Base-by-base conservation (phyloP, 148 eudicot genomes). In the Selenicereus undatus region DNA sequence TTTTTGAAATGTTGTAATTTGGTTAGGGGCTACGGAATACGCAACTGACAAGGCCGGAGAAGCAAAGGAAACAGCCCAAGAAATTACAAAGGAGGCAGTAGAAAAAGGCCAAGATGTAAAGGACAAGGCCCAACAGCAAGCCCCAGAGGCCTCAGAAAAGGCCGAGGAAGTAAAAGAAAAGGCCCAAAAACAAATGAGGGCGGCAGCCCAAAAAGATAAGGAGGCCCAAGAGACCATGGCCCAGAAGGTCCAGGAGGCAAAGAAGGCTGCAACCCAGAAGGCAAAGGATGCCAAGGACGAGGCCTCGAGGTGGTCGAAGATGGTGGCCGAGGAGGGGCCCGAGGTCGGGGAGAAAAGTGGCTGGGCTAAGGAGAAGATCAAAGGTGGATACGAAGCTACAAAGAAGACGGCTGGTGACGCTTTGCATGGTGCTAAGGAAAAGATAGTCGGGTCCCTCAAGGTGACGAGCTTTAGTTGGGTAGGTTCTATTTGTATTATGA, bases 331-430 rank as follows among this genome's bases (percentile, higher is more conserved):
- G 52, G 13, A 48, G 52, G 52, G 14, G 52, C 14, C 52, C 13
- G 52, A 12, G 14, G 52, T 12, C 52, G 52, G 52, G 52, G 52
- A 48, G 52, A 48, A 48, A 48, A 48, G 13, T 11, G 8, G 52
- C 8, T 48, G 52, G 52, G 52, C 52, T 11, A 48, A 48, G 52
- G 52, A 48, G 52, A 48, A 48, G 52, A 48, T 48, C 52, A 48
- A 48, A 14, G 52, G 8, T 10, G 52, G 52, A 71, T 83, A 52
- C 4, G 79, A 79, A 54, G 85, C 82, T 8, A 79, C 52, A 0
- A 79, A 83, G 80, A 30, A 76, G 72, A 71, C 52, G 82, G 86
- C 82, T 75, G 11, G 42, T 24, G 82, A 80, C 5, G 81, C 86
- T 11, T 60, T 84, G 80, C 77, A 76, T 26, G 76, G 14, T 54